Percentiles rank a stretch among this genome's conserved stretches.
Conservation (phyloP, 2,329 filamentous ascomycete genomes). For the Diaporthe sp. region DNA sequence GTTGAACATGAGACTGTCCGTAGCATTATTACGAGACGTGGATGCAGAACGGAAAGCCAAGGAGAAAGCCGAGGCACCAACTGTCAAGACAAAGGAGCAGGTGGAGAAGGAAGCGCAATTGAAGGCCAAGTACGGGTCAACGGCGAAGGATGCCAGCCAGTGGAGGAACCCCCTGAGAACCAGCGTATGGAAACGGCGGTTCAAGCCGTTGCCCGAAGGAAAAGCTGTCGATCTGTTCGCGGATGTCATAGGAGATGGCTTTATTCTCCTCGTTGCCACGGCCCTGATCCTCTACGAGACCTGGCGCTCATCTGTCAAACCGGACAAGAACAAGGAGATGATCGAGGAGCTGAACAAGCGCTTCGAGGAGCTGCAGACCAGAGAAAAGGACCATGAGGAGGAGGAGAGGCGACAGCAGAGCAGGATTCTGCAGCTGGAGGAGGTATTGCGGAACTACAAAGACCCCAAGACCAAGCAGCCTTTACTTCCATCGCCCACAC, state of each 20-base stretch:
- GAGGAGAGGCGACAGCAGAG: conserved; percentile 59
- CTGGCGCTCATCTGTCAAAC: conserved; percentile 70
- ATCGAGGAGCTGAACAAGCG: conserved; percentile 64
- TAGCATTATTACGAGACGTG: conserved; percentile 69
- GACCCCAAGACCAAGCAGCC: conserved; percentile 71
- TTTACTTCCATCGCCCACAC: conserved; percentile 57
- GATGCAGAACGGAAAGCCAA: conserved; percentile 71
- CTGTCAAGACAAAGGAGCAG: conserved; percentile 75
- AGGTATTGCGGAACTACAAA: conserved; percentile 63
- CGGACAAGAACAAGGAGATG: conserved; percentile 68
- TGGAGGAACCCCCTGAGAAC: conserved; percentile 45
- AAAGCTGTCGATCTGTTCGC: conserved; percentile 78
- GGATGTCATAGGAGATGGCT: conserved; percentile 74
- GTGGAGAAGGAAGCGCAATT: conserved; percentile 66
- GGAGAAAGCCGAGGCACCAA: conserved; percentile 74
- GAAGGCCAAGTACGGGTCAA: conserved; percentile 57
- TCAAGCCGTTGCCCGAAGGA: conserved; percentile 72
- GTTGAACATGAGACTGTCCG: conserved; percentile 75
- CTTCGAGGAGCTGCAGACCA: conserved; percentile 63
- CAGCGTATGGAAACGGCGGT: conserved; percentile 74
- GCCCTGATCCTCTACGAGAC: conserved; percentile 73
- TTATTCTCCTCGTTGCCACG: conserved; percentile 72
- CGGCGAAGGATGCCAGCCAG: conserved; percentile 57
- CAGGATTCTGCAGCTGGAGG: conserved; percentile 67
- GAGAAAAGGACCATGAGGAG: conserved; percentile 65